Conservation (phyloP, 768 basidiomycete species). For the Leucocoprinus sp. region DNA sequence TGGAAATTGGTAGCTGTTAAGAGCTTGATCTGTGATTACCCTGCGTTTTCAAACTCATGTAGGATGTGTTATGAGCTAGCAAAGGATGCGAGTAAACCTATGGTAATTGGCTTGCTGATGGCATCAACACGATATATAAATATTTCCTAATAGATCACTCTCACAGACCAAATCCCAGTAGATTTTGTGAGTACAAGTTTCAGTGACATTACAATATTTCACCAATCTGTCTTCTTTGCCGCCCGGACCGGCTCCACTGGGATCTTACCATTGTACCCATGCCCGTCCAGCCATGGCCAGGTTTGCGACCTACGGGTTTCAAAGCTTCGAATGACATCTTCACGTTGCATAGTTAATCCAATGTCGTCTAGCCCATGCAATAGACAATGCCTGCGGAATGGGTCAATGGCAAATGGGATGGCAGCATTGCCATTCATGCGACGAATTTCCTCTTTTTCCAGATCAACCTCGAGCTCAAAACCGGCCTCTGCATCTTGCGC, state of each 20-base stretch:
- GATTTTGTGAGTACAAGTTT: too few species aligned
- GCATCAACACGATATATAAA: not conserved
- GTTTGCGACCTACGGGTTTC: constrained; percentile 66
- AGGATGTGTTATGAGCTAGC: not conserved
- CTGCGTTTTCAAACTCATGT: constrained; percentile 8
- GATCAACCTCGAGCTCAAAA: constrained; percentile 73
- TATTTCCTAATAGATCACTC: not conserved
- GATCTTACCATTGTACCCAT: constrained; percentile 83
- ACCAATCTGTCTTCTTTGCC: constrained; percentile 68
- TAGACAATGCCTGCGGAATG: constrained; percentile 89
- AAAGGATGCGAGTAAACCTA: not conserved
- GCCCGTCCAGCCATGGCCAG: constrained; percentile 98
- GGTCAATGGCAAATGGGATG: constrained; percentile 75
- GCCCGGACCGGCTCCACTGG: constrained; percentile 36
- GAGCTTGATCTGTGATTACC: constrained; percentile 4
- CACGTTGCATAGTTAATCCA: constrained; percentile 84
- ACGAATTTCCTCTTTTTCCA: constrained; percentile 73
- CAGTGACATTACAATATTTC: constrained; percentile 13
- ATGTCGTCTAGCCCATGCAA: constrained; percentile 97
- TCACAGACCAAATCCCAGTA: too few species aligned
- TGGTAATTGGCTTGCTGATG: too few species aligned
- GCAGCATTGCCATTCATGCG: constrained; percentile 63
- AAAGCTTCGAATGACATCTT: constrained; percentile 62
- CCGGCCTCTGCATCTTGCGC: constrained; percentile 72
- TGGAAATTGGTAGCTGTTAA: not conserved